A percentile compares a stretch with the other conserved stretches of the same genome.
Evolutionary conservation across 768 basidiomycete genomes (phyloP).

Genomic region (Lentinula edodes): DNA sequence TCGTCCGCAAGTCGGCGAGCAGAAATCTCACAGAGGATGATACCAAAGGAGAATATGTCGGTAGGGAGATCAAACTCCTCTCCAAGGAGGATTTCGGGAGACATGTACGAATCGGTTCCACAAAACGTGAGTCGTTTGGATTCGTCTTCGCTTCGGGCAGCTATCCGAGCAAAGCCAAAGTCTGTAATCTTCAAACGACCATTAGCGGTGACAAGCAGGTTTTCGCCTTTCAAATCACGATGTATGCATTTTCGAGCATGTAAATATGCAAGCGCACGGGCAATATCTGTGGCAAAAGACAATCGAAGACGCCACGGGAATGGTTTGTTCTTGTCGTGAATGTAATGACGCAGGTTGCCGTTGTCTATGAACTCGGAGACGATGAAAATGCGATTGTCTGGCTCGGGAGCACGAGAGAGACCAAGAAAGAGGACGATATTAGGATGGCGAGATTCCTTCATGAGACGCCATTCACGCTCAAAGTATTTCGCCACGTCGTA

Average conservation of each 20-base stretch:
- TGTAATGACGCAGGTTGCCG: constrained; percentile 87
- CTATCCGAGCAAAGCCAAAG: constrained; percentile 95
- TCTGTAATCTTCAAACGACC: constrained; percentile 97
- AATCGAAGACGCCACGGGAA: constrained; percentile 93
- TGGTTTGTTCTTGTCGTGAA: constrained; percentile 75
- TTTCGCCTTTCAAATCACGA: constrained; percentile 95
- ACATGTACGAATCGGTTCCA: constrained; percentile 95
- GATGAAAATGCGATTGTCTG: constrained; percentile 86
- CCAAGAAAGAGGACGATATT: constrained; percentile 94
- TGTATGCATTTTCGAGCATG: constrained; percentile 90
- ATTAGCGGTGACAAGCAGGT: constrained; percentile 91
- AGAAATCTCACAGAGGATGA: constrained; percentile 91
- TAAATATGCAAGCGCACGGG: constrained; percentile 93
- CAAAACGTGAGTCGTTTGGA: constrained; percentile 79
- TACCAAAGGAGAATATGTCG: constrained; percentile 90
- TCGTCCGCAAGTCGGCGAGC: constrained; percentile 84
- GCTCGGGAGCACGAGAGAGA: constrained; percentile 70
- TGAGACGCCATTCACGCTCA: constrained; percentile 96
- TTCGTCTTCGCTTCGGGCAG: constrained; percentile 88
- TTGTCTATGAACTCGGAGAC: constrained; percentile 93
- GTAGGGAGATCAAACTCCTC: constrained; percentile 91
- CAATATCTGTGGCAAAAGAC: constrained; percentile 92
- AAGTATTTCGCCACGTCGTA: constrained; percentile 98
- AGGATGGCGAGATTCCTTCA: constrained; percentile 92
- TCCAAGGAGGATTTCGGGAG: constrained; percentile 89